Conservation (phyloP, 2,329 filamentous ascomycete genomes). For the Onygenales sp. region DNA sequence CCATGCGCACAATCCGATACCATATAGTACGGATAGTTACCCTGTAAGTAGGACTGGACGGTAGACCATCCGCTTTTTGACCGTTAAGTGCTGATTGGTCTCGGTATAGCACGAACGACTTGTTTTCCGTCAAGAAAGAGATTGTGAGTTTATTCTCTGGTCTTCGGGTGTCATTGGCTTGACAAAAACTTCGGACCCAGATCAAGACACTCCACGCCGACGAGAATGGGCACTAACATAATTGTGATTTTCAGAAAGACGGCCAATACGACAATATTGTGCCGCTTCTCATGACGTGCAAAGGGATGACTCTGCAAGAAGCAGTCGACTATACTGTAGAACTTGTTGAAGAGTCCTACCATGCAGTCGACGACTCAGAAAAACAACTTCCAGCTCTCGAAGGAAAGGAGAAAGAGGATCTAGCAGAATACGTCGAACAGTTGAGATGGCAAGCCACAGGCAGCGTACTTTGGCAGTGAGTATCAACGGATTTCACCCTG, state of each 20-base stretch:
- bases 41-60: constrained; percentile 1
- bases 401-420: constrained; percentile 6
- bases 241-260: constrained; percentile 3
- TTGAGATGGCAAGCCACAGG: constrained; percentile 8
- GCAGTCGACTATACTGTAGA: constrained; percentile 6
- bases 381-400: constrained; percentile 3
- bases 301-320: constrained; percentile 4
- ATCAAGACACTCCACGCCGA: not conserved
- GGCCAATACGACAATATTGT: constrained; percentile 7
- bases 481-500: not conserved
- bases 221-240: not conserved
- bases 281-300: constrained; percentile 6
- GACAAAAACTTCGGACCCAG: not conserved
- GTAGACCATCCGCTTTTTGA: not conserved
- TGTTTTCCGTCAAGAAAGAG: constrained; percentile 8
- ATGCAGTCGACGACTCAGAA: constrained; percentile 2
- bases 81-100: not conserved
- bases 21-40: constrained; percentile 7
- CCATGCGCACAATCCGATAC: constrained; percentile 5
- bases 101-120: constrained; percentile 4
- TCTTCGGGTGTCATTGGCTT: not conserved
- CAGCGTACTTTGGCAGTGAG: constrained; percentile 7
- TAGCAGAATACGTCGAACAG: constrained; percentile 6
- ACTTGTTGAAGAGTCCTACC: constrained; percentile 7
- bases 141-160: constrained; percentile 4